Percentiles rank a stretch among this genome's conserved stretches.
These are phyloP conservation scores for Nidularia pulvinata DNA, from an alignment of 768 basidiomycete species.

Conservation along the genomic window DNA sequence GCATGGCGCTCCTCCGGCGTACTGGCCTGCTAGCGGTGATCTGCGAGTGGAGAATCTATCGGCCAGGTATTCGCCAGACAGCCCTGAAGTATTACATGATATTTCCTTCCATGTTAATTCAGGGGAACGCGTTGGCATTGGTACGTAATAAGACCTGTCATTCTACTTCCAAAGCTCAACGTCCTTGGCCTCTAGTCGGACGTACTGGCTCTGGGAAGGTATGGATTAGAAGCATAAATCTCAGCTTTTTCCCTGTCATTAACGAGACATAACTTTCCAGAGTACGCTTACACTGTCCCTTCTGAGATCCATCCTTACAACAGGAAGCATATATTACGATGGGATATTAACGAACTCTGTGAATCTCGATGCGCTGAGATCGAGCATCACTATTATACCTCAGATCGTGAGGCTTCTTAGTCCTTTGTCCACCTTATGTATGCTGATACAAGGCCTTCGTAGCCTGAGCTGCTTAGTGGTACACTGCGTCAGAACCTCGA, in stretches of 20 bases:
- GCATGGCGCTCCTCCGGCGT: conserved; percentile 47
- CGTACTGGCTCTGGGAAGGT: conserved; percentile 25
- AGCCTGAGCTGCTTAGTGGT: conserved; percentile 8
- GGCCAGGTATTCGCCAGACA: conserved; percentile 43
- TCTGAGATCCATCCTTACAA: background rate
- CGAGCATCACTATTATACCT: background rate
- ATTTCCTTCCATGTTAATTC: conserved; percentile 8
- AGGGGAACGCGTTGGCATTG: conserved; percentile 9
- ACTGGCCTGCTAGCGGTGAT: conserved; percentile 57
- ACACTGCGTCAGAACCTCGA: conserved; percentile 7
- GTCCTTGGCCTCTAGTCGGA: conserved; percentile 13
- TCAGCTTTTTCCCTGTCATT: background rate
- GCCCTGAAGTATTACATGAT: conserved; percentile 6
- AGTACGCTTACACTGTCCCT: conserved; percentile 12
- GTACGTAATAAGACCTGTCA: conserved; percentile 1
- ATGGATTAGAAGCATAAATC: background rate
- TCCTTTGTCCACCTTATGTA: background rate
- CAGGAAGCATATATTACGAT: background rate
- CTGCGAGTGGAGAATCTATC: conserved; percentile 48
- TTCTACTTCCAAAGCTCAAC: background rate
- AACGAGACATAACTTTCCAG: conserved; percentile 3
- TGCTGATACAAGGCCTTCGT: background rate
- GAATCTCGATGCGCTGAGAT: background rate
- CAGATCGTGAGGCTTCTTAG: background rate
- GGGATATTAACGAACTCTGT: background rate